phyloP scores from a whole-genome alignment of 2,329 filamentous ascomycete species.

The Cyanodermella asteris region DNA sequence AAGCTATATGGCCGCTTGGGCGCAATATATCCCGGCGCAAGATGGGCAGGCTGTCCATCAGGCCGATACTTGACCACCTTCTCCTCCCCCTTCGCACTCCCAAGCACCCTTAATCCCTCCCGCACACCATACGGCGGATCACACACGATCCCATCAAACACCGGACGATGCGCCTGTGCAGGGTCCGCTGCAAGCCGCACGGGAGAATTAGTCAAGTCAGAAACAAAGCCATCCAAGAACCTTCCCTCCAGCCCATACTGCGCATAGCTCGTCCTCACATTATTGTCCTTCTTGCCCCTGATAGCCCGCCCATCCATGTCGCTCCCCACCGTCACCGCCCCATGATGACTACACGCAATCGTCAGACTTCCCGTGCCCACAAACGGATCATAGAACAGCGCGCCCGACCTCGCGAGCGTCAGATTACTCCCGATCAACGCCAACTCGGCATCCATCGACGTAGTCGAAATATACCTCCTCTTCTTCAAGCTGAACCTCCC shows the following conservation, averaged over 20 bases:
- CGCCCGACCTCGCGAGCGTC: conserved; percentile 59
- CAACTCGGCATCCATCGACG: conserved; percentile 90
- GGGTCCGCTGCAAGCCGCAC: conserved; percentile 30
- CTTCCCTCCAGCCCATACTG: conserved; percentile 51
- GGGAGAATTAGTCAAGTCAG: conserved; percentile 75
- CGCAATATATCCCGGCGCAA: too few relatives aligned
- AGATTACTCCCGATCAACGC: conserved; percentile 84
- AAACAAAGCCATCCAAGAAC: conserved; percentile 60
- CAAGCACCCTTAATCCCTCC: conserved; percentile 75
- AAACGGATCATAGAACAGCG: conserved; percentile 84
- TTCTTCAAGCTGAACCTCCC: conserved; percentile 78
- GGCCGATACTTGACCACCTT: too few relatives aligned
- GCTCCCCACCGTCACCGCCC: conserved; percentile 60
- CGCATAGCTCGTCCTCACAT: conserved; percentile 51
- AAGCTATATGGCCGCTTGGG: conserved; percentile 90
- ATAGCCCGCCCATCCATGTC: conserved; percentile 89
- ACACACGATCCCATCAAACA: conserved; percentile 79
- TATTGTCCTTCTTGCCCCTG: conserved; percentile 35
- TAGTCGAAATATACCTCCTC: conserved; percentile 79
- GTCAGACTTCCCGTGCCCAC: conserved; percentile 89
- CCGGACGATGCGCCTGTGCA: too few relatives aligned
- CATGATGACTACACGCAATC: conserved; percentile 75
- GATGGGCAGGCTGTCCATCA: too few relatives aligned
- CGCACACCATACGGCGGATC: conserved; percentile 92
- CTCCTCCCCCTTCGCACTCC: conserved; percentile 38